Base-by-base conservation (phyloP, 2,329 filamentous ascomycete species). In the Aspergillus eucalypticola region DNA sequence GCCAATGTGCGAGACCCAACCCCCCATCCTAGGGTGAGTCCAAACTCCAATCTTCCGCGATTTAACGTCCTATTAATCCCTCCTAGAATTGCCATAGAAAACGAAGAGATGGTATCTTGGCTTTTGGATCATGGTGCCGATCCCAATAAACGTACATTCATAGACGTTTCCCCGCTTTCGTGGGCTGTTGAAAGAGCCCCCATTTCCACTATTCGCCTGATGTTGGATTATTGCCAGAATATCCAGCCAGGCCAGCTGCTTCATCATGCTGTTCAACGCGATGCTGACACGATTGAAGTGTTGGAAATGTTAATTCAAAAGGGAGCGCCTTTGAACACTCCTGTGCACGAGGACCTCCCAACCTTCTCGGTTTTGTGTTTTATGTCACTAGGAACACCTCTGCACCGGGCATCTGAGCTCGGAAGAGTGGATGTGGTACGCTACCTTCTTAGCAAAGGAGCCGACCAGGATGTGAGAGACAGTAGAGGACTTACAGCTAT, bases 91-190 rank as follows among this genome's bases (percentile, higher is more conserved):
- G 61, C 63, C 7, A 29, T 68, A 48, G 23, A 32, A 49, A 63
- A 71, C 56, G 50, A 66, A 49, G 66, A 70, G 21, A 70, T 71
- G 56, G 51, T 44, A 42, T 25, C 51, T 56, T 71, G 63, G 69
- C 65, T 72, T 13, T 67, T 72, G 53, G 60, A 72, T 52, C 62
- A 69, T 57, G 63, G 64, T 56, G 69, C 71, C 13, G 62, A 71
- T 60, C 67, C 66, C 1, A 71, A 73, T 61, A 48, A 50, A n/a
- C 63, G 60, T 64, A 70, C 61, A 58, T 8, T 25, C 15, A 64
- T 69, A 49, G 62, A 71, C 55, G 58, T 67, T 17, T 71, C 67
- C 0, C 70, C 67, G 50, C 54, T 72, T 5, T 71, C 70, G 0
- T 29, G 52, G 53, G 68, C 67, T 39, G 66, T 70, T 2, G 51